Base-by-base conservation (phyloP, 805 yeast genomes). In the Brettanomyces nanus region DNA sequence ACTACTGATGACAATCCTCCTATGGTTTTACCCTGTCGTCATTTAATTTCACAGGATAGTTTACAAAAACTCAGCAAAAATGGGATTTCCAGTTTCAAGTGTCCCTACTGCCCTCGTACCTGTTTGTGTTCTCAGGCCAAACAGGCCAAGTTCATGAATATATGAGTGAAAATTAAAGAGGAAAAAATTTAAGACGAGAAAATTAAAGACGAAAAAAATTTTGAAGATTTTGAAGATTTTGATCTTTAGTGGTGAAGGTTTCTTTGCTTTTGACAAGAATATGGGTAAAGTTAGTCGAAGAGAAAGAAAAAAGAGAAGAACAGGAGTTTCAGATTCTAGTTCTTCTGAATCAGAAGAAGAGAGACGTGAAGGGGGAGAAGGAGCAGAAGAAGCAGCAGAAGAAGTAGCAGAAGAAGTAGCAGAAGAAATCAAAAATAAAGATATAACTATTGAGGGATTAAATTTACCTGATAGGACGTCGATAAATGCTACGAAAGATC, bases 291-390 rank as follows among this genome's bases (percentile, higher is more conserved):
- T 31, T 18, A 33, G 55, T 34, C 65, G 72, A 44, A 68, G 84
- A 49, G 72, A 83, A 48, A 67, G 80, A 52, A 80, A 79, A 71
- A 80, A 78, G 74, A 77, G 86, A 74, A 79, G 87, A 75, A 80
- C 87, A 0, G 89, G 77, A 47, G 73, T 75, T 29, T 77, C 81
- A 0, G 70, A 73, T 14, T 66, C 66, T 31, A 68, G 75, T 2
- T 21, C 18, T 6, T 33, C 36, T 6, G 27, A 22, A 6, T n/a
- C 36, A 14, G 38, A 51, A 30, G 47, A 47, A 22, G 45, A 44
- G 15, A 44, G 38, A 15, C 48, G 52, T n/a, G 46, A 51, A 51
- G 29, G 37, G 41, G 41, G 35, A 34, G 31, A 42, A 18, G 33
- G 32, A 10, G 48, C 33, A 2, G 44, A 25, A 6, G 38, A 38